Evolutionary conservation across 345 rosid genomes (phyloP).

Genomic region (Stellera chamaejasme): DNA sequence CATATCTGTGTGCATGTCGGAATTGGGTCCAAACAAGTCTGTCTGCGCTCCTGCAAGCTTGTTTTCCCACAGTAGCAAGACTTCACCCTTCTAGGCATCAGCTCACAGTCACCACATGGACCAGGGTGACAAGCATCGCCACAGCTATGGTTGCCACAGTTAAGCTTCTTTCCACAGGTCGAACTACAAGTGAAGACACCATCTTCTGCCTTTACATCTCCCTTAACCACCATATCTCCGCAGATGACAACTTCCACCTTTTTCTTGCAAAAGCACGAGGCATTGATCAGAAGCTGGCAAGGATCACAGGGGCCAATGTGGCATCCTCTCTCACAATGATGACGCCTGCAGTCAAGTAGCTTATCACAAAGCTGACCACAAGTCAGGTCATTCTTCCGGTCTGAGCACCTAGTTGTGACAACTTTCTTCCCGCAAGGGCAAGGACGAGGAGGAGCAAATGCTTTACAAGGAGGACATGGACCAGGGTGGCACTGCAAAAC

Average conservation of each 20-base stretch:
- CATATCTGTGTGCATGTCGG: slow-evolving; percentile 62
- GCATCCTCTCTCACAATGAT: slow-evolving; percentile 58
- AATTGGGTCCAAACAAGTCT: slow-evolving; percentile 80
- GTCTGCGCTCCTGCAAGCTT: slow-evolving; percentile 54
- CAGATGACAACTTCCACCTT: slow-evolving; percentile 61
- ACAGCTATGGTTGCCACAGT: slow-evolving; percentile 71
- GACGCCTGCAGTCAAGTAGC: slow-evolving; percentile 73
- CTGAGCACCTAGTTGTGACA: slow-evolving; percentile 82
- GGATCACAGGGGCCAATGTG: slow-evolving; percentile 84
- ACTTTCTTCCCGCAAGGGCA: slow-evolving; percentile 90
- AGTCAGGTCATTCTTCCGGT: slow-evolving; percentile 56
- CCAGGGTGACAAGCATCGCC: slow-evolving; percentile 75
- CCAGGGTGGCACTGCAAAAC: slow-evolving; percentile 99
- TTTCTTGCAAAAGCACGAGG: slow-evolving; percentile 82
- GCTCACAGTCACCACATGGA: slow-evolving; percentile 67
- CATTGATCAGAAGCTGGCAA: slow-evolving; percentile 58
- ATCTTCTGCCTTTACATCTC: slow-evolving; percentile 59
- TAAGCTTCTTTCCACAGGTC: slow-evolving; percentile 50
- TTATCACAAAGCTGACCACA: slow-evolving; percentile 75
- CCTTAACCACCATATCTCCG: slow-evolving; percentile 79
- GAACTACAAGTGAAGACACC: slow-evolving; percentile 72
- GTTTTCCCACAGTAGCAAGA: slow-evolving; percentile 86
- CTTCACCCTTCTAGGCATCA: slow-evolving; percentile 55
- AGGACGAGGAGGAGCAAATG: slow-evolving; percentile 71
- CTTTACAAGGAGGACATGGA: slow-evolving; percentile 97